These are phyloP conservation scores for Claviceps africana DNA, from an alignment of 2,329 filamentous ascomycete species.

Conservation along the genomic window DNA sequence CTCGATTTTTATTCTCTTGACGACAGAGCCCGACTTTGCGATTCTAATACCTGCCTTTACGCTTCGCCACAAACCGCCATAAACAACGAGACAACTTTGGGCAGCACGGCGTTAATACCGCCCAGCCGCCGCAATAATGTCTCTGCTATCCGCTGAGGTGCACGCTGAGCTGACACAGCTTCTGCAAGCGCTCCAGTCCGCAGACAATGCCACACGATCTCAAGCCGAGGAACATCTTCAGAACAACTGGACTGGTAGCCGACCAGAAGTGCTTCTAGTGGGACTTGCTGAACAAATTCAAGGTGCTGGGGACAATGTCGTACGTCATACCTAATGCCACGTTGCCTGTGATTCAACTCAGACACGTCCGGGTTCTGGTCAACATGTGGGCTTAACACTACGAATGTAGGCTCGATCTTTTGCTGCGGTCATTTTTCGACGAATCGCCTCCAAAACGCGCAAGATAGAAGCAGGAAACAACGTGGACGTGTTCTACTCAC, in stretches of 20 bases:
- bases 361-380: not conserved
- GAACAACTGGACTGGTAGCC: conserved; percentile 71
- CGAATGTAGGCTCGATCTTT: conserved; percentile 65
- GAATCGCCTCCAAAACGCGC: conserved; percentile 77
- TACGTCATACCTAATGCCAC: conserved; percentile 24
- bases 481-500: conserved; percentile 73
- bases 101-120: conserved; percentile 12
- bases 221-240: conserved; percentile 84
- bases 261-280: conserved; percentile 83
- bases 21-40: not conserved
- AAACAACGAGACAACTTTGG: conserved; percentile 4
- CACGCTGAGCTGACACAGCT: conserved; percentile 76
- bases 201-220: conserved; percentile 74
- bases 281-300: conserved; percentile 86
- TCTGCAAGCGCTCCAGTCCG: conserved; percentile 72
- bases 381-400: conserved; percentile 1
- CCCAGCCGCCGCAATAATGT: conserved; percentile 38
- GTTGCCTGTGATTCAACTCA: not conserved
- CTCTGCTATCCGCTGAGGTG: conserved; percentile 70
- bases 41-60: not conserved
- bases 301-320: conserved; percentile 56
- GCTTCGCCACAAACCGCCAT: conserved; percentile 1
- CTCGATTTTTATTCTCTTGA: conserved; percentile 3
- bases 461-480: conserved; percentile 60
- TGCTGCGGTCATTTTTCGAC: conserved; percentile 82